Conservation (phyloP, 805 yeast genomes). For the Wickerhamiella brachini region DNA sequence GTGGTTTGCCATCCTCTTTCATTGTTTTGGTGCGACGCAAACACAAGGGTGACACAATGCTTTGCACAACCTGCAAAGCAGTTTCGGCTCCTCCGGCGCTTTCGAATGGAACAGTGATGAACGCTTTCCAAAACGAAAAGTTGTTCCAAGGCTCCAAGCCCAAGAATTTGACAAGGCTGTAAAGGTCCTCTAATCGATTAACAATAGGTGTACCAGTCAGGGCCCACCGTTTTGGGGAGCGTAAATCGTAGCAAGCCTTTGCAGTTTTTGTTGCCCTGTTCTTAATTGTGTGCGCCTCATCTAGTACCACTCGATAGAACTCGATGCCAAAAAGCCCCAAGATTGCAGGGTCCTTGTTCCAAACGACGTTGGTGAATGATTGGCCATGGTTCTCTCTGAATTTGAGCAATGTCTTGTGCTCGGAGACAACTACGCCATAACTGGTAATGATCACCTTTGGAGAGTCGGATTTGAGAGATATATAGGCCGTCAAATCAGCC, state of each 20-base stretch:
- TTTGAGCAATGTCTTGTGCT: constrained; percentile 37
- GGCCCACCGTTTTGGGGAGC: constrained; percentile 61
- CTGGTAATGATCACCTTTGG: constrained; percentile 71
- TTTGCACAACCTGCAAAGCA: constrained; percentile 73
- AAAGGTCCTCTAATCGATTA: constrained; percentile 76
- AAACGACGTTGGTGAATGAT: constrained; percentile 14
- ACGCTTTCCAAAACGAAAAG: constrained; percentile 74
- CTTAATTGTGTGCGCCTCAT: constrained; percentile 84
- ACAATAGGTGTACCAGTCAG: constrained; percentile 90
- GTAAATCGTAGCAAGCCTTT: constrained; percentile 55
- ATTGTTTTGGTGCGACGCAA: constrained; percentile 77
- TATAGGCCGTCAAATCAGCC: constrained; percentile 5
- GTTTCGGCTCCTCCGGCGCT: constrained; percentile 45
- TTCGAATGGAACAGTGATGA: constrained; percentile 73
- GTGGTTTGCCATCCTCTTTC: constrained; percentile 61
- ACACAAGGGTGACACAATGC: constrained; percentile 70
- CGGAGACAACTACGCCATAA: constrained; percentile 74
- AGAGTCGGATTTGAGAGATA: constrained; percentile 24
- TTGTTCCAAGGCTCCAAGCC: constrained; percentile 83
- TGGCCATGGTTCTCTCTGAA: constrained; percentile 4
- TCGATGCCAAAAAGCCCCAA: constrained; percentile 55
- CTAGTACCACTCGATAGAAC: constrained; percentile 65
- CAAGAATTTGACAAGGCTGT: constrained; percentile 59
- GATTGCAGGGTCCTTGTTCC: constrained; percentile 9
- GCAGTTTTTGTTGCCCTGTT: constrained; percentile 70